Evolutionary conservation across 768 basidiomycete species (phyloP).

Genomic region (Pisolithus sp.): DNA sequence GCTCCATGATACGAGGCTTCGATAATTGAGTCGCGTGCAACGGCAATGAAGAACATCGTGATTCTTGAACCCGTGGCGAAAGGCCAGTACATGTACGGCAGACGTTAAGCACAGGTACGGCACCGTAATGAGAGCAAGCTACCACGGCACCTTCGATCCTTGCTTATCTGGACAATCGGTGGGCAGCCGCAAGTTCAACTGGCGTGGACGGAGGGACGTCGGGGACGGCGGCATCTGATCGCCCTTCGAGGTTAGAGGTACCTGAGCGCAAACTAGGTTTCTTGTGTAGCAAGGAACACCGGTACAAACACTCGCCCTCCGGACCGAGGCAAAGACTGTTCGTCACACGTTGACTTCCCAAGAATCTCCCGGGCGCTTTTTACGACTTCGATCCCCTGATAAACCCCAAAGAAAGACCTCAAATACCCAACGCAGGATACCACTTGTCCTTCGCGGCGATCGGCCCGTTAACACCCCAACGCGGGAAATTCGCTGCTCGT

Average conservation of each 20-base stretch:
- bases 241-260: slow-evolving; percentile 42
- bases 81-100: slow-evolving; percentile 49
- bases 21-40: slow-evolving; percentile 58
- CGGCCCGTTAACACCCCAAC: slow-evolving; percentile 42
- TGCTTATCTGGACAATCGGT: slow-evolving; percentile 57
- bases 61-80: slow-evolving; percentile 43
- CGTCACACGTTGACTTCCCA: slow-evolving; percentile 16
- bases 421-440: slow-evolving; percentile 18
- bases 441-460: slow-evolving; percentile 36
- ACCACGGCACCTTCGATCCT: slow-evolving; percentile 63
- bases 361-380: neutral
- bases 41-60: slow-evolving; percentile 50
- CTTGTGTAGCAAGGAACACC: neutral
- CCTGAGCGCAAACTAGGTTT: slow-evolving; percentile 2
- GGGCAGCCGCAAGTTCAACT: neutral
- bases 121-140: slow-evolving; percentile 49
- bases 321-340: slow-evolving; percentile 6
- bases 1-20: slow-evolving; percentile 67
- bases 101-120: slow-evolving; percentile 68
- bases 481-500: slow-evolving; percentile 32
- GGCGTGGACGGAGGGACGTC: too few species aligned
- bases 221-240: slow-evolving; percentile 20
- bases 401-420: slow-evolving; percentile 4
- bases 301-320: slow-evolving; percentile 3
- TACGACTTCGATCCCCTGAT: neutral